Evolutionary conservation across 208 protist species (phyloP), one percentile per base, ranked within the genome.

Genomic region (Leishmania lainsoni): DNA sequence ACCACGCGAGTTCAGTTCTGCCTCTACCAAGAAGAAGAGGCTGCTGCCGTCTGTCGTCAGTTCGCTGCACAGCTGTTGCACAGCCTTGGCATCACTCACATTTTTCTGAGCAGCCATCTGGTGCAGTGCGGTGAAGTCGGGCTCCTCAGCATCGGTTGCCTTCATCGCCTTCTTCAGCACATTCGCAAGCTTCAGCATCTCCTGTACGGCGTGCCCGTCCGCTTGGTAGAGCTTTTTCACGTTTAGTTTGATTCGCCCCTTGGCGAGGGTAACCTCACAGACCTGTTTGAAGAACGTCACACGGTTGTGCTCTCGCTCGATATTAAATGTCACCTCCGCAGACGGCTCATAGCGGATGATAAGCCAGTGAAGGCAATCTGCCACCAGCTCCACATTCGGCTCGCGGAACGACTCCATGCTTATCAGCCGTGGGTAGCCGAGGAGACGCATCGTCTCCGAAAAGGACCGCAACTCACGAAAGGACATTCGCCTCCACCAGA

Each of bases 381-480:
- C 96, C 3, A 99, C 97, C 5, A 99, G 85, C 88, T 98, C 95
- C 29, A 99, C 98, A 79, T 99, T 99, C 26, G 98, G 98, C 22
- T 84, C 93, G n/a, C 97, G 91, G 86, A 99, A 99, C 22, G 97
- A 99, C 75, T 99, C 98, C 90, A 99, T 97, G 77, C 97, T 99
- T 81, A 99, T 98, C 32, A 97, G 91, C n/a, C 93, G 91, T 0
- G 92, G 93, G 81, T 99, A 99, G 35, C 98, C 98, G 68, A 99
- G 91, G 51, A 96, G 87, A 61, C 97, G 92, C 97, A 99, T 98
- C 69, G 97, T 98, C 89, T 99, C 97, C 68, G 97, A 90, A 77
- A 99, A 99, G 81, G 96, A 95, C 61, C 95, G 94, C 35, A 98
- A 80, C 81, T 98, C 97, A 61, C 97, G 93, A 81, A 96, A 98